Evolutionary conservation across 2,329 filamentous ascomycete genomes (phyloP), one percentile per base, ranked within the genome.

Genomic region (Fusarium piperis): DNA sequence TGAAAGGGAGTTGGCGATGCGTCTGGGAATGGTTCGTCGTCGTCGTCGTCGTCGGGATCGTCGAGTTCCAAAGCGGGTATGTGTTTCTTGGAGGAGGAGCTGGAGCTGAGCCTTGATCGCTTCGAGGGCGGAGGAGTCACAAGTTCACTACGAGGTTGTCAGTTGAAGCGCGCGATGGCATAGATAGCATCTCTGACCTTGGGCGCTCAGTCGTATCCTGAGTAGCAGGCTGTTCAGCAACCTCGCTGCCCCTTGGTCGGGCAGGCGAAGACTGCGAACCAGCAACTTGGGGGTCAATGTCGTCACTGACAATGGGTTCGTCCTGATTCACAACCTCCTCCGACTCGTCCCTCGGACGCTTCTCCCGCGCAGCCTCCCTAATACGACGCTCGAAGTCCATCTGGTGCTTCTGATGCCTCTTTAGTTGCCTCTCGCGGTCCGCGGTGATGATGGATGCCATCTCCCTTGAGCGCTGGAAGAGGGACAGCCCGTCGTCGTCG

Each of bases 401-500:
- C 51, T 77, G 71, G 30, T 76, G 73, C 41, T 77, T 73, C 67
- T 73, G 75, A 62, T 73, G 76, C 63, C 71, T 77, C 62, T 69
- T 63, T 53, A 72, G 26, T n/a, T 74, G 73, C 48, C 79, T 76
- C 70, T 83, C 78, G 38, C 78, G 79, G 33, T 85, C 82, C n/a
- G 83, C 82, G 60, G 81, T 76, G 33, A 85, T 76, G 36, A 82
- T 80, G 7, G 83, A 81, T 57, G 85, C 86, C 75, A 88, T 87
- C 64, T 85, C 81, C 67, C 84, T 85, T 13, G 85, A 81, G 6
- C 85, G 85, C 44, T 83, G 82, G 69, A 90, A 90, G 7, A 89
- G 79, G 2, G 80, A 80, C 12, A 89, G 80, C 3, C 77, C 81
- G 39, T 83, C 79, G 16, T 78, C 78, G 11, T 78, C 75, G 12